Base-by-base conservation (phyloP, 2,329 filamentous ascomycete species). In the Aspergillus bombycis region DNA sequence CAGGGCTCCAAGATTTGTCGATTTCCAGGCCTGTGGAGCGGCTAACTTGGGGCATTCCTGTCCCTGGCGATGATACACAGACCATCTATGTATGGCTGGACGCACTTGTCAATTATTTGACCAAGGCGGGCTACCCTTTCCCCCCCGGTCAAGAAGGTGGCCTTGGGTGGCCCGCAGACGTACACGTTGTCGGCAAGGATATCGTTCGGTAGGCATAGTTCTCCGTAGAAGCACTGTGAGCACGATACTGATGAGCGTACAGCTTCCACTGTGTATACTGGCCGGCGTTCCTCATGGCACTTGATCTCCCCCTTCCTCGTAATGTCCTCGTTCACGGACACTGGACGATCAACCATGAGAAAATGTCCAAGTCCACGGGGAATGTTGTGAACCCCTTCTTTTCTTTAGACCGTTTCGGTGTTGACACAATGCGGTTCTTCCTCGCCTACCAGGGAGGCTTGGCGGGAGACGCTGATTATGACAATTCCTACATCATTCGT, bases 81-180 rank as follows among this genome's bases (percentile, higher is more conserved):
- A 98, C 94, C 3, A 94, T 99, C 62, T 99, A 99, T 73, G 96
- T 99, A 36, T 99, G 95, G 95, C 86, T 99, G 0, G 96, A 99
- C 79, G 95, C 95, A 1, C 86, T 99, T 34, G 85, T 98, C 72
- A 99, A 97, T 78, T 99, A 99, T 76, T 80, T 95, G 58, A 97
- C 94, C 19, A 92, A 90, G 66, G 87, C 93, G 1, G 93, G 94
- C 16, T 98, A 96, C 74, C 93, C 93, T 0, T 79, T 79, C 38
- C 93, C 88, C 0, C 89, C 91, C 0, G 88, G 88, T 1, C 80
- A 84, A 4, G 87, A 91, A 64, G 77, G 82, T 16, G 81, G 80
- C 23, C 85, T 85, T 57, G 88, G 91, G 28, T 99, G 95, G 94
- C 95, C 95, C 5, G 92, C 93, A 10, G 89, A 99, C 76, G 85